Percentiles rank a stretch among this genome's conserved stretches.
These are phyloP conservation scores for Aspergillus aculeatus DNA, from an alignment of 2,329 filamentous ascomycete species.

Conservation along the genomic window DNA sequence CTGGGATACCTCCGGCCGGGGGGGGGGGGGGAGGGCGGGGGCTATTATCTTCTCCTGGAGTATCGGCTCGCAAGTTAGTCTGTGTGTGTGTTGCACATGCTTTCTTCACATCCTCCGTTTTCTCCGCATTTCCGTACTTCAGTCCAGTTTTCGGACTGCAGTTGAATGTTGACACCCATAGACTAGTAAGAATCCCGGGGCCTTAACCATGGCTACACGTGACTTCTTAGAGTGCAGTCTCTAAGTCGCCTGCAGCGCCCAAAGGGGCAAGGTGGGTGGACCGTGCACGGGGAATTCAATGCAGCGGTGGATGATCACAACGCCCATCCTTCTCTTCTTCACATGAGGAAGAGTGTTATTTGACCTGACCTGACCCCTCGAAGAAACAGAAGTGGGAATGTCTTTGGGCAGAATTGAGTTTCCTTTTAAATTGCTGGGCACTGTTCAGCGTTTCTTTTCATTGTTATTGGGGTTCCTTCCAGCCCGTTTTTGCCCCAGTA, in stretches of 20 bases:
- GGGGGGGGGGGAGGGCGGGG: too few species aligned
- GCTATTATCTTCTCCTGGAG: not conserved
- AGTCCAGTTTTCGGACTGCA: not conserved
- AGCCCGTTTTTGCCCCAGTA: not conserved
- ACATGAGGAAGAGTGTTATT: not conserved
- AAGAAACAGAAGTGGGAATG: not conserved
- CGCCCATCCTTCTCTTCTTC: not conserved
- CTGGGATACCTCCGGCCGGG: not conserved
- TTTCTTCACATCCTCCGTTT: not conserved
- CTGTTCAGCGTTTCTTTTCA: not conserved
- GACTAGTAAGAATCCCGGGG: too few species aligned
- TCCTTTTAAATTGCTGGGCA: not conserved
- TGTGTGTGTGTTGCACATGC: not conserved
- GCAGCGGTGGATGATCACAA: constrained; percentile 14
- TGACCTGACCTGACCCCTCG: too few species aligned
- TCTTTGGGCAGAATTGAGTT: not conserved
- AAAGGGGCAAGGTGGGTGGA: constrained; percentile 14
- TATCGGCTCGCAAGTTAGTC: not conserved
- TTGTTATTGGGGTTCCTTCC: not conserved
- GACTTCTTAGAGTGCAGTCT: constrained; percentile 6
- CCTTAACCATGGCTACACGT: constrained; percentile 9
- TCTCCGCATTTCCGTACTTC: too few species aligned
- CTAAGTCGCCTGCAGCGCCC: constrained; percentile 14
- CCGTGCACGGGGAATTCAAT: constrained; percentile 9
- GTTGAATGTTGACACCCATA: not conserved